phyloP scores from a whole-genome alignment of 1,139 yeast species.

The Taphrina wiesneri region DNA sequence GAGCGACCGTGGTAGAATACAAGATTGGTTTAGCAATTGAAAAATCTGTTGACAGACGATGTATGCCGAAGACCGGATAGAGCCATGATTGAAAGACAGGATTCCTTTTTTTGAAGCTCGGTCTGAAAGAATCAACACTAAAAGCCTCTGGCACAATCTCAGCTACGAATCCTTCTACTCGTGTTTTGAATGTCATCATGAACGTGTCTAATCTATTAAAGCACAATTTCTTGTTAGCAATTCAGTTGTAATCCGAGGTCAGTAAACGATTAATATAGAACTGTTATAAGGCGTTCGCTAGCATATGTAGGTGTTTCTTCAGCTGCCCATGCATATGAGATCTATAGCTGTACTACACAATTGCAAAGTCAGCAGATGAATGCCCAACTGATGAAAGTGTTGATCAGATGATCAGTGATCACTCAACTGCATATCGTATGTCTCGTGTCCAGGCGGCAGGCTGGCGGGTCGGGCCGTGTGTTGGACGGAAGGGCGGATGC shows the following conservation, averaged over 20 bases:
- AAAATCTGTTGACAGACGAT: constrained; percentile 1
- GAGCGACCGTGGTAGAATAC: constrained; percentile 5
- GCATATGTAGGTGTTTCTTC: too few species aligned
- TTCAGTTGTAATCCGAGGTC: too few species aligned
- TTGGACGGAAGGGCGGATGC: not conserved
- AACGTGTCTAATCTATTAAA: too few species aligned
- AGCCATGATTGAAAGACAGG: constrained; percentile 18
- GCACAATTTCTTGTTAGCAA: too few species aligned
- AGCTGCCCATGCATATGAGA: too few species aligned
- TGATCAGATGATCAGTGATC: too few species aligned
- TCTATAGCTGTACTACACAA: too few species aligned
- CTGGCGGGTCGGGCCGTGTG: not conserved
- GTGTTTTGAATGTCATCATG: not conserved
- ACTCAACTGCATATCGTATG: not conserved
- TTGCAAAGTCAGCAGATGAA: too few species aligned
- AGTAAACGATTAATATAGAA: too few species aligned
- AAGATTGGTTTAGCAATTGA: constrained; percentile 3
- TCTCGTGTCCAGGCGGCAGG: not conserved
- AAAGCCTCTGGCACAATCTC: not conserved
- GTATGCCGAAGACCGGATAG: constrained; percentile 6
- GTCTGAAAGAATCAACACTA: not conserved
- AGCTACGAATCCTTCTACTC: not conserved
- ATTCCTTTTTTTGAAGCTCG: not conserved
- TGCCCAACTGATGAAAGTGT: too few species aligned
- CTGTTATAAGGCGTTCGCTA: too few species aligned